Evolutionary conservation across 352 stramenopile genomes (phyloP).

Genomic region (Globisporangium cylindrosporum): DNA sequence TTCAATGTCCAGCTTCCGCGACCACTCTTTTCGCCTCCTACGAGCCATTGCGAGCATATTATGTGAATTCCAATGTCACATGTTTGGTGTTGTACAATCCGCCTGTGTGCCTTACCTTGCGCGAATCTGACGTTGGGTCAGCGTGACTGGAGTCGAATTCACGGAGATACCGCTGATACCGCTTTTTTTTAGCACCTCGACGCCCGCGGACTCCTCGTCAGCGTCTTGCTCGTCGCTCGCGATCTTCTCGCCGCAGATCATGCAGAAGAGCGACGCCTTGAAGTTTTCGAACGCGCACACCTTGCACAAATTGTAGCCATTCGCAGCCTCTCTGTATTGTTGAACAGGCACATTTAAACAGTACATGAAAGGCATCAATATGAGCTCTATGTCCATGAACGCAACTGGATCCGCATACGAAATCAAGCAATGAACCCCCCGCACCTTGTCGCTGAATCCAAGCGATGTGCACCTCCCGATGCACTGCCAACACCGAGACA

Average conservation of each 20-base stretch:
- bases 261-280: constrained; percentile 45
- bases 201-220: background rate
- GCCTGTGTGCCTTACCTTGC: constrained; percentile 13
- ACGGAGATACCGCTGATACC: constrained; percentile 9
- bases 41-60: background rate
- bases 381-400: background rate
- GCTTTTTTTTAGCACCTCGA: constrained; percentile 3
- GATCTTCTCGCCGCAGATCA: constrained; percentile 41
- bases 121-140: constrained; percentile 31
- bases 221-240: background rate
- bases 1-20: constrained; percentile 48
- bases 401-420: background rate
- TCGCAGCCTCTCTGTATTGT: constrained; percentile 34
- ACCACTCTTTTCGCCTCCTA: constrained; percentile 55
- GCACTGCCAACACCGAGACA: constrained; percentile 20
- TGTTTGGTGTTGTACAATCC: too few species aligned
- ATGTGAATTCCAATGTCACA: background rate
- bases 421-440: background rate
- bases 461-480: constrained; percentile 32
- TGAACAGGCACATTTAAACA: background rate
- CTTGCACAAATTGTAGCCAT: constrained; percentile 38
- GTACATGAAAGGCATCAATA: background rate
- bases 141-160: constrained; percentile 1
- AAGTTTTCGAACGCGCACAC: constrained; percentile 66
- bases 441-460: constrained; percentile 45